Base-by-base conservation (phyloP, 805 yeast species). In the Citeromyces matritensis region DNA sequence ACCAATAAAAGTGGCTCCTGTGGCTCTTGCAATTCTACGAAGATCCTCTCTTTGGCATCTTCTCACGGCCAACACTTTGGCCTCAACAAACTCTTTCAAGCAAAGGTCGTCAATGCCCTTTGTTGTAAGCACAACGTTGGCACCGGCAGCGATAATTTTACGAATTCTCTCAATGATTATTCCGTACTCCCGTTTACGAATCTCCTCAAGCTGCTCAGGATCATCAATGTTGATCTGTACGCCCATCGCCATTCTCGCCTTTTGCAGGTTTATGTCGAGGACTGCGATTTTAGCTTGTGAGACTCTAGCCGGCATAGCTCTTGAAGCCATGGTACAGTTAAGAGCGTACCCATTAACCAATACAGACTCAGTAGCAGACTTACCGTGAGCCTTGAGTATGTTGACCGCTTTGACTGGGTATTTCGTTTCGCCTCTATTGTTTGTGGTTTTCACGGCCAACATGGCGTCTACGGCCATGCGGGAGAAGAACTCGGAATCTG, bases 351-450 rank as follows among this genome's bases (percentile, higher is more conserved):
- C 99, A 47, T 83, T 67, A 24, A 93, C 83, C 31, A 91, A 62
- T 35, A 81, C 58, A 19, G 95, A 82, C 59, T 91, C 99, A 3
- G 62, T 65, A 2, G 95, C 68, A 5, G 95, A 82, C 51, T 85
- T 85, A 41, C 99, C 99, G 49, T 88, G 97, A 0, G 97, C 95
- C 56, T 93, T 91, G 46, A 91, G 64, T 34, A 93, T 74, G 50
- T 91, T 91, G 35, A 91, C 95, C 2, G 97, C 97, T 59, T 91
- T 93, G 29, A 88, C 94, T 2, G 99, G 99, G 53, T 91, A 86
- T 54, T 77, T 83, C 29, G 65, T 59, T 48, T 91, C 97, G 33
- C 95, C 95, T 46, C 85, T 80, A 23, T 73, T 57, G 50, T 84
- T 86, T 30, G 79, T 70, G 26, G 98, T 86, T 53, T 83, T 86